Percentiles rank a stretch among this genome's conserved stretches.
phyloP scores from a whole-genome alignment of 2,329 filamentous ascomycete genomes.

The Botrytis elliptica region DNA sequence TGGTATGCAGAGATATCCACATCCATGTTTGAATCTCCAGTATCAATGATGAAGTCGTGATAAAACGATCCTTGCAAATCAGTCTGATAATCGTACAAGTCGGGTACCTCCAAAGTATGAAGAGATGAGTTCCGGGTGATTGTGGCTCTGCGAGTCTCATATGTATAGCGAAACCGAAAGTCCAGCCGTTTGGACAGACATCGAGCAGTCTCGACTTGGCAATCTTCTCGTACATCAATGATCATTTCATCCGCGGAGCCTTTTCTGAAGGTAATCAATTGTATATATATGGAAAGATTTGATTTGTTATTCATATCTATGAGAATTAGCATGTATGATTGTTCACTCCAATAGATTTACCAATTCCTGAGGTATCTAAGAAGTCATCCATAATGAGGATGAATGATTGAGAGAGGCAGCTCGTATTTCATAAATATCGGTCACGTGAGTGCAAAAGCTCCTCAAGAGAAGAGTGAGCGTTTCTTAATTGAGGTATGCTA shows the following conservation, averaged over 20 bases:
- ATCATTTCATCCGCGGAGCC: background rate
- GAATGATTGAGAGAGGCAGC: background rate
- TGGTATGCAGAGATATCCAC: background rate
- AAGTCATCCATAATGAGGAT: constrained; percentile 14
- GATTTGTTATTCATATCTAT: constrained; percentile 26
- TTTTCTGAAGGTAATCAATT: constrained; percentile 26
- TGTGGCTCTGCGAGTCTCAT: constrained; percentile 1
- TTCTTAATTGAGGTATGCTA: background rate
- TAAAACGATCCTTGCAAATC: background rate
- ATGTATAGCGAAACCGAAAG: background rate
- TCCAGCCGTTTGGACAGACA: background rate
- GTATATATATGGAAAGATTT: constrained; percentile 24
- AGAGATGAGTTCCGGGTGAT: background rate
- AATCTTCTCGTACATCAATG: constrained; percentile 20
- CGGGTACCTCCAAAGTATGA: background rate
- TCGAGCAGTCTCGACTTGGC: background rate
- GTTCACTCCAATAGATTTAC: constrained; percentile 6
- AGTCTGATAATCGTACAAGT: background rate
- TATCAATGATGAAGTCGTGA: background rate
- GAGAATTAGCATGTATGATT: constrained; percentile 2
- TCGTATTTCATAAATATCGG: background rate
- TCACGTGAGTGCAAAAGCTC: constrained; percentile 1
- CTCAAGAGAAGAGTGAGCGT: background rate
- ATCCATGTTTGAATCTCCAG: background rate
- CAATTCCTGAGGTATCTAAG: constrained; percentile 21